Base-by-base conservation (phyloP, 805 yeast species). In the Candida krabiensis region DNA sequence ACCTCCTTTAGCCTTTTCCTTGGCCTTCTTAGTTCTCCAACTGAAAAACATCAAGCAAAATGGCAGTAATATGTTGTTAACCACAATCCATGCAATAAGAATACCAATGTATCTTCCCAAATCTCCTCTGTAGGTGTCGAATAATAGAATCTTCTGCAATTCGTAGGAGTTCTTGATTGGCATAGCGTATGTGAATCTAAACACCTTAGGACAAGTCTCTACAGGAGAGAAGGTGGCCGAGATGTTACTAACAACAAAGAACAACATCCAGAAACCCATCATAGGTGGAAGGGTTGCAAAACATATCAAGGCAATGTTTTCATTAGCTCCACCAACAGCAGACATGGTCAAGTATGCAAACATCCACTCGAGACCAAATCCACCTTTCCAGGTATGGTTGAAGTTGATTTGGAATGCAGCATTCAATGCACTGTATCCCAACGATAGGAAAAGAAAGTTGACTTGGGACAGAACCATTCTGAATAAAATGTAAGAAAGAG, bases 321-420 rank as follows among this genome's bases (percentile, higher is more conserved):
- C 93, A 53, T 80, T 83, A 21, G 83, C 80, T 30, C 83, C 77
- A 41, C 95, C 95, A 24, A 84, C 83, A 1, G 90, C 86, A 45
- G 79, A 64, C 86, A 86, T 80, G 5, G 86, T 74, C 34, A 86
- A 49, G 56, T 66, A 86, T 5, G 80, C 70, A 23, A 79, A 49
- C 76, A 82, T 71, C 95, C 95, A 86, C 45, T 74, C 75, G 1
- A 85, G 80, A 27, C 86, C 71, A 59, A 85, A 85, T 0, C 95
- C 95, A 7, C 79, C 76, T 21, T 61, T 67, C 64, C 77, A 84
- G 0, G 86, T 63, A 2, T 37, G 52, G 11, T 75, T 70, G 55
- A 81, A 74, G 49, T 77, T 74, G 21, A 83, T 70, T 52, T 83
- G 87, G 67, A 79, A 80, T 1, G 86, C 86, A 13, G 83, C 74